Evolutionary conservation across 2,329 filamentous ascomycete genomes (phyloP).

Genomic region (Lachnellula arida): DNA sequence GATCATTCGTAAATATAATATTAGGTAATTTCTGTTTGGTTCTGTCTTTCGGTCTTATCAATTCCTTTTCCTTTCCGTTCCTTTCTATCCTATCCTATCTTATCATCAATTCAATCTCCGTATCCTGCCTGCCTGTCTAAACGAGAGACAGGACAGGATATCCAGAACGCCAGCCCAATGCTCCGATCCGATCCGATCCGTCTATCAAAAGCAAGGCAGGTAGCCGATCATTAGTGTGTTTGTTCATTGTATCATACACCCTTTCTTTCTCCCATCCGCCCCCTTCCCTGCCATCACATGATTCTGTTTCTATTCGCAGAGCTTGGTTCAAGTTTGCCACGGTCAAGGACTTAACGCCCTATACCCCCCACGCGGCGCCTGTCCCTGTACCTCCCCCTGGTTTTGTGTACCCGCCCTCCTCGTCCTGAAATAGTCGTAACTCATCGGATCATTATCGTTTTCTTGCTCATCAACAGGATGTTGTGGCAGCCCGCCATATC

Average conservation of each 20-base stretch:
- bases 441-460: constrained; percentile 20
- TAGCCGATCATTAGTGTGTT: too few species aligned
- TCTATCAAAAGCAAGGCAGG: too few species aligned
- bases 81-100: not conserved
- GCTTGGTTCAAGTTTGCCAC: not conserved
- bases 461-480: constrained; percentile 39
- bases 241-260: too few species aligned
- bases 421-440: constrained; percentile 31
- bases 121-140: too few species aligned
- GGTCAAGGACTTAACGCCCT: not conserved
- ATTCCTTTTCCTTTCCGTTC: too few species aligned
- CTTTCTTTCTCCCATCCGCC: not conserved
- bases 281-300: not conserved
- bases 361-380: not conserved
- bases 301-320: not conserved
- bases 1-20: too few species aligned
- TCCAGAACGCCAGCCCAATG: not conserved
- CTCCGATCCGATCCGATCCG: not conserved
- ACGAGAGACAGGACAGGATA: not conserved
- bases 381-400: not conserved
- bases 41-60: too few species aligned
- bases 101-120: not conserved
- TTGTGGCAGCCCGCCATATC: constrained; percentile 57
- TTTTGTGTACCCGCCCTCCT: constrained; percentile 13
- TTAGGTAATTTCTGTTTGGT: too few species aligned